These are phyloP conservation scores for Cymbopogon flexuosus DNA, from an alignment of 202 grass and related monocot species.

Conservation along the genomic window DNA sequence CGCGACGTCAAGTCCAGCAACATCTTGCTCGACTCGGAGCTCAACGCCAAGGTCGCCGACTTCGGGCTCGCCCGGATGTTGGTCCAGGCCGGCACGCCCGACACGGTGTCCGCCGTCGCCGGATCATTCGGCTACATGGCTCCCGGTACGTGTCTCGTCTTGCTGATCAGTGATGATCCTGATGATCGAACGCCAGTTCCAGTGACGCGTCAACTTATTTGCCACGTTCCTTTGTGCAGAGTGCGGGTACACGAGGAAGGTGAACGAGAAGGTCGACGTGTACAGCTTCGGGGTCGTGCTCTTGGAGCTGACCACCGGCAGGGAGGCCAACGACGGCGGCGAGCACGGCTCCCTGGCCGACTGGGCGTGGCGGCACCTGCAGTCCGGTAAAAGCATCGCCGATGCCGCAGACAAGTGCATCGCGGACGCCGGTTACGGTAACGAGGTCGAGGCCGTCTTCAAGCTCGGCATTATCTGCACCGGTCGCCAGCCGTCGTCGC, in stretches of 20 bases:
- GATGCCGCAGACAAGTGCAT: constrained; percentile 48
- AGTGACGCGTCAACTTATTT: background rate
- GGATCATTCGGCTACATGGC: constrained; percentile 91
- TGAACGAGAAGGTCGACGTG: constrained; percentile 85
- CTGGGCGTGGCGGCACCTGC: constrained; percentile 72
- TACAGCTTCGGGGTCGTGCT: constrained; percentile 96
- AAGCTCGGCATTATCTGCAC: constrained; percentile 74
- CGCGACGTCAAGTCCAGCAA: constrained; percentile 83
- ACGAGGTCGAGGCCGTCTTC: constrained; percentile 55
- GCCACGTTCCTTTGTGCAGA: constrained; percentile 32
- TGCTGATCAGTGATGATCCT: background rate
- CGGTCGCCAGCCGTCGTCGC: constrained; percentile 35
- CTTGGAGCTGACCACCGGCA: constrained; percentile 70
- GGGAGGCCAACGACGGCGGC: constrained; percentile 62
- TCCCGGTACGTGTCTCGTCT: constrained; percentile 45
- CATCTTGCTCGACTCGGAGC: constrained; percentile 67
- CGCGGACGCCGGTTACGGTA: constrained; percentile 8
- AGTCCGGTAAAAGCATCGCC: constrained; percentile 44
- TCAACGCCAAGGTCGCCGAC: constrained; percentile 65
- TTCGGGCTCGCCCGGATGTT: constrained; percentile 76
- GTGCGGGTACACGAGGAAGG: constrained; percentile 66
- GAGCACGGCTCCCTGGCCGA: constrained; percentile 56
- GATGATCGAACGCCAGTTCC: background rate
- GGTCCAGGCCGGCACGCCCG: constrained; percentile 25
- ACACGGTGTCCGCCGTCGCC: constrained; percentile 50